phyloP scores from a whole-genome alignment of 345 rosid genomes.

The Dovyalis caffra region DNA sequence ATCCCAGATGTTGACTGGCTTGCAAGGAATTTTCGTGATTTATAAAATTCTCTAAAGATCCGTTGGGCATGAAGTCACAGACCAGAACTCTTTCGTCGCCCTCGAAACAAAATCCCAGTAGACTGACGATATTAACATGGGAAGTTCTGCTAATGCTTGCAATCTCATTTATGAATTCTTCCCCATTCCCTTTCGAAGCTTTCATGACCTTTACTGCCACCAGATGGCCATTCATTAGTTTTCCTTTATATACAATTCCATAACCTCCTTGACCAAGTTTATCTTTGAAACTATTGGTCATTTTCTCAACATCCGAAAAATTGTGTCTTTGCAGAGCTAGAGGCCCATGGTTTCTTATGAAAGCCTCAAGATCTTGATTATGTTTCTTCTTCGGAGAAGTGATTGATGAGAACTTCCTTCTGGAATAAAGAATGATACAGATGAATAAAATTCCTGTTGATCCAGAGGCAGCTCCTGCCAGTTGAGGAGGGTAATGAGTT shows the following conservation, averaged over 20 bases:
- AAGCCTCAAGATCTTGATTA: conserved; percentile 2
- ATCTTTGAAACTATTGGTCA: conserved; percentile 6
- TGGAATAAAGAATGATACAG: neutral
- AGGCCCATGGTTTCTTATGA: neutral
- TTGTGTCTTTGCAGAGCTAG: neutral
- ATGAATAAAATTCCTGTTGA: neutral
- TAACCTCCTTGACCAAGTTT: conserved; percentile 20
- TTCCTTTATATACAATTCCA: conserved; percentile 11
- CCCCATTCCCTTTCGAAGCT: neutral
- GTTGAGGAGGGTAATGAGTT: neutral
- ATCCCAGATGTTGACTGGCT: neutral
- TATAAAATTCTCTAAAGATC: conserved; percentile 12
- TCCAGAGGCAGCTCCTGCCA: neutral
- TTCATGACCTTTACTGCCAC: conserved; percentile 4
- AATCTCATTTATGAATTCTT: conserved; percentile 17
- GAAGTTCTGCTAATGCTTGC: conserved; percentile 17
- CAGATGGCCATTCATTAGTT: neutral
- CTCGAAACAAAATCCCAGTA: neutral
- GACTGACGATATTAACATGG: conserved; percentile 11
- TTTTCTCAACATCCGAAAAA: conserved; percentile 6
- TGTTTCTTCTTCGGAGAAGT: neutral
- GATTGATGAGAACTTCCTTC: neutral
- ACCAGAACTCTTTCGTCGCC: neutral
- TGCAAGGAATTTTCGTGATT: neutral
- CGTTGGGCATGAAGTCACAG: conserved; percentile 11